A percentile compares a stretch with the other conserved stretches of the same genome.
Evolutionary conservation across 2,329 filamentous ascomycete species (phyloP).

Genomic region (Aureobasidium sp.): DNA sequence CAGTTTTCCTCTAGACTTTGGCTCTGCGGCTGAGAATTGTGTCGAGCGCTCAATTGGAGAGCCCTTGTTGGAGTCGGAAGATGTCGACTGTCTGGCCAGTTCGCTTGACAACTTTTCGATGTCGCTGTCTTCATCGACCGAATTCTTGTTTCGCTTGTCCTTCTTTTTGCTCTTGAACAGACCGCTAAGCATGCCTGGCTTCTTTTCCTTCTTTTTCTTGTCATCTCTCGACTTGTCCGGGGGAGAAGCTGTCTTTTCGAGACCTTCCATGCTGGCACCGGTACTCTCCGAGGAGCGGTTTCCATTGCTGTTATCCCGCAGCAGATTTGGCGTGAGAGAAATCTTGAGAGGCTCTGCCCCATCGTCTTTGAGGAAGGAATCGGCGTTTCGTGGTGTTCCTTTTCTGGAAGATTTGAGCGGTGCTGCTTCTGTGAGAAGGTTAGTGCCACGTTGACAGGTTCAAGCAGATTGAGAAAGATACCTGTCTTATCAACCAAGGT

Average conservation of each 20-base stretch:
- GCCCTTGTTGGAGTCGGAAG: neutral
- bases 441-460: constrained; percentile 22
- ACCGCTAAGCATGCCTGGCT: constrained; percentile 63
- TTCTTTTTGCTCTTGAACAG: constrained; percentile 60
- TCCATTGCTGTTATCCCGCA: constrained; percentile 62
- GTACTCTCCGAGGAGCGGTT: constrained; percentile 17
- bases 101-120: constrained; percentile 25
- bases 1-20: constrained; percentile 17
- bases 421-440: constrained; percentile 24
- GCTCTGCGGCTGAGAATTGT: neutral
- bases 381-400: constrained; percentile 80
- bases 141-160: constrained; percentile 51
- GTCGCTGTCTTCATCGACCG: constrained; percentile 17
- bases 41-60: neutral
- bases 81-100: constrained; percentile 4
- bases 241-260: constrained; percentile 58
- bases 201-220: constrained; percentile 64
- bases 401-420: constrained; percentile 65
- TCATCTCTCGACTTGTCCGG: constrained; percentile 62
- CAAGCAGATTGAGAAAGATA: neutral
- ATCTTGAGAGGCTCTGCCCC: constrained; percentile 95
- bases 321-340: constrained; percentile 82
- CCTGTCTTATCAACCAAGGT: constrained; percentile 22
- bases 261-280: constrained; percentile 61
- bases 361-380: constrained; percentile 97